Evolutionary conservation across 2,329 filamentous ascomycete species (phyloP).

Genomic region (Coniella lustricola): DNA sequence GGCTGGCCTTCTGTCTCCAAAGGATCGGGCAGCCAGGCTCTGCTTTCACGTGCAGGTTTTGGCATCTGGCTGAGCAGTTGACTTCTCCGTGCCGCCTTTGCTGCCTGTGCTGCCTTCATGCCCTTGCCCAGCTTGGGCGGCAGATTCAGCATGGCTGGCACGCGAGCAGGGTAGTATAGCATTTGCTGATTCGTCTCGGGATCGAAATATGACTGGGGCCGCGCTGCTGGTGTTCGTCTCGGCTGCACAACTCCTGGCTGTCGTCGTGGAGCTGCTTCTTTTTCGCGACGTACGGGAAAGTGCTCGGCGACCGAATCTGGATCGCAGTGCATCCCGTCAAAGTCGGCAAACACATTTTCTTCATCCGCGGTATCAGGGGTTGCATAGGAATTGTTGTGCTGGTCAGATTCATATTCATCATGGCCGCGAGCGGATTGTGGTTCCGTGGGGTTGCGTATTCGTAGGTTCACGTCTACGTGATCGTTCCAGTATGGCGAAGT

Average conservation of each 20-base stretch:
- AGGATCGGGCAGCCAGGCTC: constrained; percentile 42
- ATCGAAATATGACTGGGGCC: constrained; percentile 54
- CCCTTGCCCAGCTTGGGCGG: constrained; percentile 79
- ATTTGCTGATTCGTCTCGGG: constrained; percentile 67
- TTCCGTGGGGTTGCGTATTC: constrained; percentile 8
- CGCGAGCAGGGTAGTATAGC: constrained; percentile 92
- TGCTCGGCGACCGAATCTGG: constrained; percentile 34
- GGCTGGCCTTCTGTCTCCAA: constrained; percentile 28
- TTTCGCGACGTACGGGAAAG: constrained; percentile 16
- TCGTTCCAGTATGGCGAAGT: constrained; percentile 12
- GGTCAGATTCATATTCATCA: constrained; percentile 23
- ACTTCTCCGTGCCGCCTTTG: constrained; percentile 64
- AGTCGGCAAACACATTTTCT: constrained; percentile 66
- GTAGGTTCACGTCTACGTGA: constrained; percentile 5
- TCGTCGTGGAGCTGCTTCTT: constrained; percentile 16
- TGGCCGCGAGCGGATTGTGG: constrained; percentile 13
- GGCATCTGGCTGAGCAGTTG: constrained; percentile 63
- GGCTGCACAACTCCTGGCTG: constrained; percentile 17
- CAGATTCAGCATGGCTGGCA: constrained; percentile 87
- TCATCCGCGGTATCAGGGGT: constrained; percentile 59
- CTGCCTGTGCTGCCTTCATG: constrained; percentile 45
- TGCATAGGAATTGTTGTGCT: constrained; percentile 43
- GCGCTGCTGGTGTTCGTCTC: constrained; percentile 19
- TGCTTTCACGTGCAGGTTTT: constrained; percentile 28
- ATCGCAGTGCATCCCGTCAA: constrained; percentile 72